A percentile compares a stretch with the other conserved stretches of the same genome.
Evolutionary conservation across 2,329 filamentous ascomycete species (phyloP).

Genomic region (Pseudocercospora pini-densiflorae): DNA sequence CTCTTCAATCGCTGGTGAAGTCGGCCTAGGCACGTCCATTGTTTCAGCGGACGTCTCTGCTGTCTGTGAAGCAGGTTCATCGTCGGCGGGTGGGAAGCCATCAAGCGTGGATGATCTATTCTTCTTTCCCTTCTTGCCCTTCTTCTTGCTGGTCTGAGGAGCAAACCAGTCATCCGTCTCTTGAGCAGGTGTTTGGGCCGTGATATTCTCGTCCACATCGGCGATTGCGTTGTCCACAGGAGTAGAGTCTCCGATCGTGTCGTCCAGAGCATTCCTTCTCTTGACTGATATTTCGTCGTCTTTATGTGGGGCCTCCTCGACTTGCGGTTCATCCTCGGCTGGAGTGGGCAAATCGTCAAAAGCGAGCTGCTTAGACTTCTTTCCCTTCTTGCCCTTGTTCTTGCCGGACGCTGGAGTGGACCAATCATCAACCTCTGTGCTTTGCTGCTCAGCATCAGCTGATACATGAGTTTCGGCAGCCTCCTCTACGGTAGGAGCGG

Average conservation of each 20-base stretch:
- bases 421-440: conserved; percentile 23
- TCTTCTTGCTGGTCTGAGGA: conserved; percentile 26
- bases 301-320: no score
- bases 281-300: no score
- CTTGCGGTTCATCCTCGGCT: background rate
- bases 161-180: conserved; percentile 20
- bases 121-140: conserved; percentile 31
- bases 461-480: background rate
- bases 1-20: background rate
- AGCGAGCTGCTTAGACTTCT: conserved; percentile 25
- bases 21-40: background rate
- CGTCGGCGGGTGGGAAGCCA: background rate
- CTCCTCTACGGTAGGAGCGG: background rate
- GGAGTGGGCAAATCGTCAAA: conserved; percentile 12
- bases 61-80: background rate
- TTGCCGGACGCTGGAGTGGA: conserved; percentile 19
- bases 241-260: background rate
- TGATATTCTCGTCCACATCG: background rate
- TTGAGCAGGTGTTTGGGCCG: background rate
- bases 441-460: conserved; percentile 1
- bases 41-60: background rate
- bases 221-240: background rate
- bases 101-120: conserved; percentile 5
- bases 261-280: background rate
- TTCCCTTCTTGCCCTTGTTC: conserved; percentile 36